phyloP scores from a whole-genome alignment of 2,329 filamentous ascomycete species.

The Mycocentrospora acerina region DNA sequence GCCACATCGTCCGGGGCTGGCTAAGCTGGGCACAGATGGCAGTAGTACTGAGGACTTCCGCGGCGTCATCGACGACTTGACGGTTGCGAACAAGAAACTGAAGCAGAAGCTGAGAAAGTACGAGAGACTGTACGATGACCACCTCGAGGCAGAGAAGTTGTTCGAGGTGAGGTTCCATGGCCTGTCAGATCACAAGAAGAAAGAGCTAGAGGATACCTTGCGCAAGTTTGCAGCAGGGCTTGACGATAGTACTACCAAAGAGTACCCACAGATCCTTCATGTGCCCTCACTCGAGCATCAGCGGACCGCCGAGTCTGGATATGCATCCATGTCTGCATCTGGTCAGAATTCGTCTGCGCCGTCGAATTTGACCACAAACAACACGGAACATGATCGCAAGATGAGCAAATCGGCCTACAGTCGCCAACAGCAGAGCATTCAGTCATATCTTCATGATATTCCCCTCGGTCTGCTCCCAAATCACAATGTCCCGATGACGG shows the following conservation, averaged over 20 bases:
- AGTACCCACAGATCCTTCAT: constrained; percentile 24
- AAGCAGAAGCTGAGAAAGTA: constrained; percentile 73
- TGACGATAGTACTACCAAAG: constrained; percentile 43
- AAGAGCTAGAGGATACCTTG: constrained; percentile 72
- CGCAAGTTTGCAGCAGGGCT: constrained; percentile 69
- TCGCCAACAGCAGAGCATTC: constrained; percentile 56
- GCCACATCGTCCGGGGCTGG: constrained; percentile 37
- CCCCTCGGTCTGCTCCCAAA: constrained; percentile 68
- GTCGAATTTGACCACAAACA: constrained; percentile 26
- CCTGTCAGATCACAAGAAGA: constrained; percentile 69
- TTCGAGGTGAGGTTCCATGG: constrained; percentile 83
- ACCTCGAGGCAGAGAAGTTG: constrained; percentile 72
- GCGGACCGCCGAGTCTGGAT: constrained; percentile 60
- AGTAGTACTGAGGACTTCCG: constrained; percentile 74
- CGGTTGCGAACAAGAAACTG: constrained; percentile 77
- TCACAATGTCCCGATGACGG: constrained; percentile 61
- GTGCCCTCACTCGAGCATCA: constrained; percentile 55
- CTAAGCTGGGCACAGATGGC: constrained; percentile 46
- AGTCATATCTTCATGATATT: constrained; percentile 71
- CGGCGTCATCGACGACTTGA: constrained; percentile 84
- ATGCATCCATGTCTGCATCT: constrained; percentile 61
- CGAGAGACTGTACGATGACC: constrained; percentile 65
- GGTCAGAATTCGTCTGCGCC: constrained; percentile 47
- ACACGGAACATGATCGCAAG: constrained; percentile 28
- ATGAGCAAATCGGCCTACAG: constrained; percentile 36